Base-by-base conservation (phyloP, 345 rosid genomes). In the Bruguiera parviflora region DNA sequence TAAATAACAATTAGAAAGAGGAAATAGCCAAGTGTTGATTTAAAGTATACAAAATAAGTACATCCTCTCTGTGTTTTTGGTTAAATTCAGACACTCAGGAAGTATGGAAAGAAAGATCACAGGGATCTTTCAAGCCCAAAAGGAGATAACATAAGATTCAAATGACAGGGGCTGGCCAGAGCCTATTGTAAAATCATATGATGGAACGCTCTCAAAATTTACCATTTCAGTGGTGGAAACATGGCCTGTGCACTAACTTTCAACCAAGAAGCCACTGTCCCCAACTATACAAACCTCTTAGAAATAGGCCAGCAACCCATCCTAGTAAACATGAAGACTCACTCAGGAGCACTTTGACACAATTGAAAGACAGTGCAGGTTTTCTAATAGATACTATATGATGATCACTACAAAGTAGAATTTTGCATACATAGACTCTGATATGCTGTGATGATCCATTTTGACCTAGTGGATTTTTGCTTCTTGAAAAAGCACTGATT, bases 351-450 rank as follows among this genome's bases (percentile, higher is more conserved):
- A 81, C 77, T 75, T 77, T 71, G 65, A 75, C 80, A 62, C 79
- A 79, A 76, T 71, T 79, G 73, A 78, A 80, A 78, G 73, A 73
- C 75, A 74, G 75, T 67, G 73, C 80, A 78, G 79, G 49, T 70
- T 58, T 82, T 15, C 65, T 53, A 75, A 72, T 58, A 55, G 77
- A 76, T 82, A 79, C 81, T 78, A 77, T 71, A 75, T 71, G 74
- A 73, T 74, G 81, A 68, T 65, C 46, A 61, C 79, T 52, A 68
- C 60, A 74, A 75, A 78, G 77, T 71, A 75, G 71, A 79, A 74
- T 74, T 67, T 77, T 65, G 78, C 81, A 77, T 78, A 80, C 84
- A 79, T 76, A 79, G 73, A 81, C 76, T 69, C 69, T 74, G 43
- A 68, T 58, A 78, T 70, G 75, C 70, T 11, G 56, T 32, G 68